These are phyloP conservation scores for Podila epicladia DNA, from an alignment of 192 early-diverging fungal genomes.

Conservation along the genomic window DNA sequence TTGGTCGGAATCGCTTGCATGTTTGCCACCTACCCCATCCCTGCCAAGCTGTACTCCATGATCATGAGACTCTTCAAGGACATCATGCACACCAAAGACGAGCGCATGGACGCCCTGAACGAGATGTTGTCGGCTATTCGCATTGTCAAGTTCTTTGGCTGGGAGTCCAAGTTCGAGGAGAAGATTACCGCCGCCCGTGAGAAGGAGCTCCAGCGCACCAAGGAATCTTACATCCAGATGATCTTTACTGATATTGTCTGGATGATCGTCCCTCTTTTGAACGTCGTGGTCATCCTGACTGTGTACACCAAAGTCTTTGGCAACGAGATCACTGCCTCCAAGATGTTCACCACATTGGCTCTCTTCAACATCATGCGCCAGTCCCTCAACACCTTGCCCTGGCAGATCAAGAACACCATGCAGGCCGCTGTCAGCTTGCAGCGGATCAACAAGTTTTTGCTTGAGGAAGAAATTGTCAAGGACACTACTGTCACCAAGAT, in stretches of 20 bases:
- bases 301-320: constrained; percentile 69
- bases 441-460: constrained; percentile 80
- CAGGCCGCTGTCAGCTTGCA: constrained; percentile 69
- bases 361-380: constrained; percentile 78
- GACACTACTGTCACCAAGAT: constrained; percentile 36
- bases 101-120: constrained; percentile 82
- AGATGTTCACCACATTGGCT: constrained; percentile 75
- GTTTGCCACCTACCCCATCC: constrained; percentile 69
- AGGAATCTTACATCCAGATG: constrained; percentile 61
- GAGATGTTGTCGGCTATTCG: constrained; percentile 85
- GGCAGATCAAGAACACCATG: constrained; percentile 65
- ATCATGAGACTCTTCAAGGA: constrained; percentile 60
- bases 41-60: constrained; percentile 58
- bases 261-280: constrained; percentile 67
- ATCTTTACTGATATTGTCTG: constrained; percentile 66
- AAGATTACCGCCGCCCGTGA: constrained; percentile 71
- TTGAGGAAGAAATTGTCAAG: constrained; percentile 80
- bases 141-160: constrained; percentile 93
- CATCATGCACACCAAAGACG: constrained; percentile 74
- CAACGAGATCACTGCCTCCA: constrained; percentile 67
- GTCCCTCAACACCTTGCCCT: constrained; percentile 70
- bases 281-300: constrained; percentile 68
- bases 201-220: constrained; percentile 69
- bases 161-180: constrained; percentile 79
- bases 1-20: constrained; percentile 81